Evolutionary conservation across 768 basidiomycete species (phyloP).

Genomic region (Hemileccinum impolitum): DNA sequence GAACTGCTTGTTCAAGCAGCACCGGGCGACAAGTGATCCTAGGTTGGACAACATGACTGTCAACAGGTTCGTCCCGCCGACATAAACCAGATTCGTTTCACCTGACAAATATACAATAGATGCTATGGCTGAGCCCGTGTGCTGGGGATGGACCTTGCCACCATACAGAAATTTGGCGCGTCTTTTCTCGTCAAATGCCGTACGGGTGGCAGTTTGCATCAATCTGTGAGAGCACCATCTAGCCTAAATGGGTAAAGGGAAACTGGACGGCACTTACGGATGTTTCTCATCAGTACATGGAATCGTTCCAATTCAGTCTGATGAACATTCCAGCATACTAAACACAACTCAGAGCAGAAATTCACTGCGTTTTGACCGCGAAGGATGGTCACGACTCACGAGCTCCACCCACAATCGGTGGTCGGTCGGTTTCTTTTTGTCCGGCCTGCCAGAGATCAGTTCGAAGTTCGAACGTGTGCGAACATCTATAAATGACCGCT

Average conservation of each 20-base stretch:
- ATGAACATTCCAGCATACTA: constrained; percentile 1
- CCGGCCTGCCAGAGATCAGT: neutral
- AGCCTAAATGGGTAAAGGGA: constrained; percentile 18
- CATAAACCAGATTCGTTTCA: neutral
- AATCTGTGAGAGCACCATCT: constrained; percentile 11
- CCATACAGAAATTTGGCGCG: neutral
- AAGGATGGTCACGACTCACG: neutral
- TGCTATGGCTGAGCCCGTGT: neutral
- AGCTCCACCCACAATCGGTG: constrained; percentile 9
- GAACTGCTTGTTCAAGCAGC: neutral
- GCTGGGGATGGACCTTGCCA: neutral
- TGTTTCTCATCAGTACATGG: constrained; percentile 4
- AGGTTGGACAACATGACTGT: neutral
- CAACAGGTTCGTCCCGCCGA: constrained; percentile 2
- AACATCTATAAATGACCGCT: neutral
- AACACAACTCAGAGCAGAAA: constrained; percentile 1
- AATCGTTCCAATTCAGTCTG: constrained; percentile 1
- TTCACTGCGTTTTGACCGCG: neutral
- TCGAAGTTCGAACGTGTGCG: neutral
- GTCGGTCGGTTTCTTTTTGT: constrained; percentile 3
- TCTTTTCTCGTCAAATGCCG: constrained; percentile 2
- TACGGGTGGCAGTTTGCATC: neutral
- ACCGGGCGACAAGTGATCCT: neutral
- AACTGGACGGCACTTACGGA: constrained; percentile 7
- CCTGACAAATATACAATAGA: constrained; percentile 4